These are phyloP conservation scores for Fusarium poae DNA, from an alignment of 2,329 filamentous ascomycete genomes.

Conservation along the genomic window DNA sequence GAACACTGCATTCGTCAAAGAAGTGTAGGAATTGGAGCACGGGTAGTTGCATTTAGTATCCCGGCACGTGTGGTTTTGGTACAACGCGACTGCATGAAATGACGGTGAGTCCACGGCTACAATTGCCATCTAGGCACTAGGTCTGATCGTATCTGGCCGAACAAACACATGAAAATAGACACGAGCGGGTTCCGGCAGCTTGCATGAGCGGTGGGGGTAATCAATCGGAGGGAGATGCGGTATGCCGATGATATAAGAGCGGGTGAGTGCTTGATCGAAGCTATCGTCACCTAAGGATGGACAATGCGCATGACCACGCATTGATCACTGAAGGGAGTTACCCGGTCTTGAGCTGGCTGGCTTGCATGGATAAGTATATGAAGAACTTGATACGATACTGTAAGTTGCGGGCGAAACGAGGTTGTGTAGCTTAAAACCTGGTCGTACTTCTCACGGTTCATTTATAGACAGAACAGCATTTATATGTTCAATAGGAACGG, in stretches of 20 bases:
- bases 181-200: neutral
- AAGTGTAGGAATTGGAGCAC: neutral
- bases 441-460: neutral
- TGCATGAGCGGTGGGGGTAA: neutral
- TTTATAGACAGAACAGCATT: neutral
- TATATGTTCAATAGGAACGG: neutral
- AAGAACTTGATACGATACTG: neutral
- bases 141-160: neutral
- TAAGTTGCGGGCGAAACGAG: neutral
- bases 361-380: neutral
- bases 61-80: conserved; percentile 5
- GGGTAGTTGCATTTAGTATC: conserved; percentile 17
- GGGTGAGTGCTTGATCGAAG: conserved; percentile 20
- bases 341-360: neutral
- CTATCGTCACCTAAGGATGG: neutral
- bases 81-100: conserved; percentile 4
- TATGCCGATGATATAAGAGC: neutral
- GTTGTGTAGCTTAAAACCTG: neutral
- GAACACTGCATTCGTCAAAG: neutral
- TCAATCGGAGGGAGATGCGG: conserved; percentile 1
- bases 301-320: neutral
- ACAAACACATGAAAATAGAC: neutral
- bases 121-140: conserved; percentile 15
- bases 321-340: neutral
- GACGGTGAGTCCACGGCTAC: conserved; percentile 18